Evolutionary conservation across 2,329 filamentous ascomycete species (phyloP).

Genomic region (Colletotrichum tofieldiae): DNA sequence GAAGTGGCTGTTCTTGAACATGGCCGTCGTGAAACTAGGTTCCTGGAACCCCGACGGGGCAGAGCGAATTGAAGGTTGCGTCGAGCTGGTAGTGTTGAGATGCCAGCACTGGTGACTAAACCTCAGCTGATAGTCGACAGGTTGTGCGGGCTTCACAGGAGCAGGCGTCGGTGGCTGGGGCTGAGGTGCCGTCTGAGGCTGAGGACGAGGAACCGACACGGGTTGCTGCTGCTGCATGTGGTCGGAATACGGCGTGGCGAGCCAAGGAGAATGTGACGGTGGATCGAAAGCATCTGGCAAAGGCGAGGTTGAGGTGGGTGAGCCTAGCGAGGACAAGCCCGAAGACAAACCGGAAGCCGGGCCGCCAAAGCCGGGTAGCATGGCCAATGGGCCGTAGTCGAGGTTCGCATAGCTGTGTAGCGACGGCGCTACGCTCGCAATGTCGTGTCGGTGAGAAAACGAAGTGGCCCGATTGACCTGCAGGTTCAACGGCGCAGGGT

Average conservation of each 20-base stretch:
- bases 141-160: constrained; percentile 33
- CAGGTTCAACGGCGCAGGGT: constrained; percentile 54
- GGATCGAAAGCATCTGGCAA: constrained; percentile 49
- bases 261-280: constrained; percentile 57
- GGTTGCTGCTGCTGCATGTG: constrained; percentile 46
- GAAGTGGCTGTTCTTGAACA: constrained; percentile 78
- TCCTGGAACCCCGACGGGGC: constrained; percentile 53
- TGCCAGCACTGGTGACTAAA: constrained; percentile 71
- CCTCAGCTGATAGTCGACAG: constrained; percentile 57
- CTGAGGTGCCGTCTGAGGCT: constrained; percentile 44
- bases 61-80: constrained; percentile 46
- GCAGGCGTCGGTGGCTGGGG: constrained; percentile 27
- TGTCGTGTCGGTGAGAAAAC: constrained; percentile 63
- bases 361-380: constrained; percentile 63
- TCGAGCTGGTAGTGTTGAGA: constrained; percentile 54
- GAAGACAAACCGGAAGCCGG: constrained; percentile 51
- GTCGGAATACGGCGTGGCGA: constrained; percentile 53
- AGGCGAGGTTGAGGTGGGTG: constrained; percentile 48
- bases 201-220: constrained; percentile 50
- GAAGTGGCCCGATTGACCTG: constrained; percentile 69
- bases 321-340: constrained; percentile 53
- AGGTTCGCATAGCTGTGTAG: constrained; percentile 60
- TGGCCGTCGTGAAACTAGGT: constrained; percentile 68
- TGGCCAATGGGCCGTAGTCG: constrained; percentile 60
- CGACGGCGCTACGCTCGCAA: constrained; percentile 57